Conservation (phyloP, 345 rosid species). For the Bruguiera gymnorhiza region DNA sequence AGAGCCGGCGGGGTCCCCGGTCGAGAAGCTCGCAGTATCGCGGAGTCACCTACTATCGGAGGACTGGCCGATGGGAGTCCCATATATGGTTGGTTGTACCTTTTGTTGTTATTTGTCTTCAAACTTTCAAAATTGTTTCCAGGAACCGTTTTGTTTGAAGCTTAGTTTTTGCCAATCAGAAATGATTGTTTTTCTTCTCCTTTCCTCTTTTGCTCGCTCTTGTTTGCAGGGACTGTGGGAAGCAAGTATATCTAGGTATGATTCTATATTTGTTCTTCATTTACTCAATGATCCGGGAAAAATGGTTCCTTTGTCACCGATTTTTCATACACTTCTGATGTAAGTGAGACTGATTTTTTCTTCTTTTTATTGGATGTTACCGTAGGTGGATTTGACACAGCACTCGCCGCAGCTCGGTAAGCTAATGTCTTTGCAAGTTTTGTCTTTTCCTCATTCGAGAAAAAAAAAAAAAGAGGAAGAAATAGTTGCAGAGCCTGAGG, state of each 20-base stretch:
- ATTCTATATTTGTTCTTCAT: slow-evolving; percentile 2
- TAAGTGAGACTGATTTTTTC: slow-evolving; percentile 12
- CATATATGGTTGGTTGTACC: slow-evolving; percentile 69
- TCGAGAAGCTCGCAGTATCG: slow-evolving; percentile 96
- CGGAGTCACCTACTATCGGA: slow-evolving; percentile 93
- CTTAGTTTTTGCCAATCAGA: slow-evolving; percentile 1
- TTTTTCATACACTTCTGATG: slow-evolving; percentile 23
- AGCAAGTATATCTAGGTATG: slow-evolving; percentile 96
- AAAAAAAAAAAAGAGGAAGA: background rate
- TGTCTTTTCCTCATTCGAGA: background rate
- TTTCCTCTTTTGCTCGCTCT: slow-evolving; percentile 4
- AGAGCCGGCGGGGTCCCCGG: slow-evolving; percentile 93
- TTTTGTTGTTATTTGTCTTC: background rate
- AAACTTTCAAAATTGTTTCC: background rate
- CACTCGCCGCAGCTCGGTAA: slow-evolving; percentile 98
- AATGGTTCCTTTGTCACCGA: slow-evolving; percentile 12
- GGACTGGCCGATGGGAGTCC: slow-evolving; percentile 99
- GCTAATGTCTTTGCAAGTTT: slow-evolving; percentile 9
- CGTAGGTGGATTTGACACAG: slow-evolving; percentile 98
- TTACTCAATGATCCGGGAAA: background rate
- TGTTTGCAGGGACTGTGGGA: slow-evolving; percentile 95
- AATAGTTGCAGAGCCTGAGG: background rate
- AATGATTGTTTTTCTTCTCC: background rate
- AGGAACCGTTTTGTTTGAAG: background rate
- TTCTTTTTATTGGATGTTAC: slow-evolving; percentile 4